Evolutionary conservation across 1,284 basidiomycete genomes (phyloP), one percentile per base, ranked within the genome.

Genomic region (Neolentinus lepideus): DNA sequence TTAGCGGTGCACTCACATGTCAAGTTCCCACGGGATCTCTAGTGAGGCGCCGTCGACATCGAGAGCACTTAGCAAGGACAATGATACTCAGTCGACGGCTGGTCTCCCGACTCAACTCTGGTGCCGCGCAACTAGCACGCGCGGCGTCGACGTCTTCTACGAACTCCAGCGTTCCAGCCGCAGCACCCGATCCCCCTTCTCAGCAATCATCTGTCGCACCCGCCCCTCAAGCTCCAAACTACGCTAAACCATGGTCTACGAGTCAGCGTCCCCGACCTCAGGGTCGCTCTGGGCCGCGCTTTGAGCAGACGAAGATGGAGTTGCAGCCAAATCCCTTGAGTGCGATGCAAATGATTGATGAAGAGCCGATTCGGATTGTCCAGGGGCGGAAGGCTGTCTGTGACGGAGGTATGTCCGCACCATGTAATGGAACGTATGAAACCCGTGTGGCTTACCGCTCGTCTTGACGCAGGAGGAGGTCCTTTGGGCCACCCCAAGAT

Each of bases 401-500:
- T 68, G 94, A 99, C 69, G 96, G 96, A 62, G 94, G 94, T 96
- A 64, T 66, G 90, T 74, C 2, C 38, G 10, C 38, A 21, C 29
- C 3, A 12, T n/a, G n/a, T 51, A 19, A 31, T 50, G 1, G 56
- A 24, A 33, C 16, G 52, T 2, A 14, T 12, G 26, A 9, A 27
- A 2, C 56, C 45, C 36, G 54, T n/a, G 21, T 43, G 3, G 16
- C 35, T 14, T 36, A n/a, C 29, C 51, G 22, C 52, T 45, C 19
- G 25, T 47, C 51, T n/a, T 46, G 14, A 1, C 43, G 46, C 62
- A 98, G 95, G 95, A 71, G 87, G 85, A 70, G 96, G 96, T n/a
- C 84, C 96, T 52, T 81, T 99, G 31, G 96, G 96, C 50, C 96
- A 99, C 70, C 96, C 96, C 14, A 94, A 93, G 78, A 87, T 98